Evolutionary conservation across 2,329 filamentous ascomycete genomes (phyloP), one percentile per base, ranked within the genome.

Genomic region (Claviceps fusiformis): DNA sequence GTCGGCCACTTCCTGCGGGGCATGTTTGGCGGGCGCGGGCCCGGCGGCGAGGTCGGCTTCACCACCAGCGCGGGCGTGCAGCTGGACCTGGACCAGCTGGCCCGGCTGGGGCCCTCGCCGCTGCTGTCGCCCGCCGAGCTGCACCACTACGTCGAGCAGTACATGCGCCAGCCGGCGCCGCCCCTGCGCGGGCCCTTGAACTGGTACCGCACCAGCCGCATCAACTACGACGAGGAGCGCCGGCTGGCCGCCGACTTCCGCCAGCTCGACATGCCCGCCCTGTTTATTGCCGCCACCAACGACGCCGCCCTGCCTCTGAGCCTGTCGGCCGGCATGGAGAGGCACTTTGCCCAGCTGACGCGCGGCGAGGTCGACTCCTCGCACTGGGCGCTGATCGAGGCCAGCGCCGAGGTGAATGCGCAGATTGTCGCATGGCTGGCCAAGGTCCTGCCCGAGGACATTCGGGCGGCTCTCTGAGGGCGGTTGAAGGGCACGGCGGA

Each of bases 341-440:
- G 75, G 59, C 72, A 74, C 59, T 81, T 92, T 57, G 78, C 80
- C 2, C 76, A 81, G 50, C 69, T 95, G 63, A 86, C 80, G 8
- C 75, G 77, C 57, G 76, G 72, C 9, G 80, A 87, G 66, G 84
- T 95, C 8, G 54, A 83, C 41, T 78, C 85, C 0, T 74, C 77
- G 19, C 93, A 97, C 70, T 97, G 92, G 92, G 87, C 85, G 49
- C 71, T 95, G 65, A 84, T 82, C 74, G 81, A 95, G 73, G 80
- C 79, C 59, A 77, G 85, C 0, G 79, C 76, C 27, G 80, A 85
- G 62, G 80, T 89, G 3, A 96, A 96, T 68, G 67, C 65, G 52
- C 72, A 83, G 57, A 75, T 95, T 61, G 75, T 73, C 55, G 74
- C 78, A 56, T 95, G 90, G 80, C 61, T 95, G 50, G 57, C 60